A percentile compares a stretch with the other conserved stretches of the same genome.
These are phyloP conservation scores for Acanthamoeba royreba DNA, from an alignment of 208 protist genomes.

Conservation along the genomic window DNA sequence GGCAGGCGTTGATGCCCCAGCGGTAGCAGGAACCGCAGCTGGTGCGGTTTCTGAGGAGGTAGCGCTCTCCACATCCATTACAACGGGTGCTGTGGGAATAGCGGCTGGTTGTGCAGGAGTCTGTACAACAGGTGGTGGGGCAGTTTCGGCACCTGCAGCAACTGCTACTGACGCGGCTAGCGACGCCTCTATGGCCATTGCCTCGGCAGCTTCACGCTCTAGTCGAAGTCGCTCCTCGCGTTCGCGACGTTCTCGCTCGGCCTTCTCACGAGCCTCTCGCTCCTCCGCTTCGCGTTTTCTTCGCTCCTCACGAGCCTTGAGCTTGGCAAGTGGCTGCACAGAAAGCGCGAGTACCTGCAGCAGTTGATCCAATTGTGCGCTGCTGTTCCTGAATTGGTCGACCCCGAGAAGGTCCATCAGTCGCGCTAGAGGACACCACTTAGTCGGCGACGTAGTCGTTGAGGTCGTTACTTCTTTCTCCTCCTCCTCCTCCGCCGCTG, in stretches of 20 bases:
- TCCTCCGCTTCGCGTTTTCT: background rate
- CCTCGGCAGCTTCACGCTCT: background rate
- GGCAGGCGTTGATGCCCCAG: too few species aligned
- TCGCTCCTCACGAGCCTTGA: conserved; percentile 4
- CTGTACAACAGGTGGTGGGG: background rate
- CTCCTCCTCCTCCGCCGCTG: background rate
- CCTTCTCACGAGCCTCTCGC: background rate
- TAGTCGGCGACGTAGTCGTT: background rate
- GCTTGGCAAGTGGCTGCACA: conserved; percentile 6
- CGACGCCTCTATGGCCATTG: background rate
- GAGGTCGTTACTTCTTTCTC: background rate
- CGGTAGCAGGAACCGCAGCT: background rate
- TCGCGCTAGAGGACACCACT: conserved; percentile 24
- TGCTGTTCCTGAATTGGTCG: conserved; percentile 37
- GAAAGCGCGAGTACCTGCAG: conserved; percentile 7
- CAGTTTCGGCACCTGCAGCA: background rate
- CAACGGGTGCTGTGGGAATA: background rate
- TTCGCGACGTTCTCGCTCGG: background rate
- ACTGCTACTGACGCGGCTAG: background rate
- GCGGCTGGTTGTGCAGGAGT: background rate
- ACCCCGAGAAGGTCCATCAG: conserved; percentile 30
- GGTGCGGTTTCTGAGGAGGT: background rate
- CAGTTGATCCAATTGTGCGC: conserved; percentile 13
- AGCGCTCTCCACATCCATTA: conserved; percentile 14
- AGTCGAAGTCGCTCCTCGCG: background rate